phyloP scores from a whole-genome alignment of 805 yeast genomes.

The Starmerella stellata region DNA sequence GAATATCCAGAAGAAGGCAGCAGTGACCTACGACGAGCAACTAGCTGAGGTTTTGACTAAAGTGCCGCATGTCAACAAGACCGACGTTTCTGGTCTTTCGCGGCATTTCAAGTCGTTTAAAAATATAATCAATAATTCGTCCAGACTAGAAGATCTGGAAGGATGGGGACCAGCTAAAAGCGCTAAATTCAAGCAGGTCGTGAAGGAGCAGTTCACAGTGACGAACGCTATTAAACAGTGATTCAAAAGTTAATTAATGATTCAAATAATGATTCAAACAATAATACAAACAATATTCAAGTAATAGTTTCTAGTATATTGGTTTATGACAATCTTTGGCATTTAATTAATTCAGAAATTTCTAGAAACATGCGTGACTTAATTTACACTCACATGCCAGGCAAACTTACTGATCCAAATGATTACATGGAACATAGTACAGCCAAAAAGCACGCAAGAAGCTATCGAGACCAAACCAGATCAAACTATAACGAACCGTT shows the following conservation, averaged over 20 bases:
- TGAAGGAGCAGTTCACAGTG: slow-evolving; percentile 17
- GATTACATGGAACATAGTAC: too few relatives aligned
- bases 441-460: too few relatives aligned
- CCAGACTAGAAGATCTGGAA: slow-evolving; percentile 15
- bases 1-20: slow-evolving; percentile 10
- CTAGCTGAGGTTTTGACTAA: slow-evolving; percentile 22
- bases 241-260: too few relatives aligned
- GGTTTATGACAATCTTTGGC: too few relatives aligned
- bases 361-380: not conserved
- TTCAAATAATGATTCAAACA: too few relatives aligned
- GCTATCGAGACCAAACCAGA: too few relatives aligned
- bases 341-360: too few relatives aligned
- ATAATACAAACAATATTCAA: too few relatives aligned
- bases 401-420: too few relatives aligned
- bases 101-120: slow-evolving; percentile 21
- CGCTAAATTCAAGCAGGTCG: slow-evolving; percentile 16
- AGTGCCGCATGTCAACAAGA: slow-evolving; percentile 25
- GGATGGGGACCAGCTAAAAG: slow-evolving; percentile 25
- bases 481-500: too few relatives aligned
- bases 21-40: slow-evolving; percentile 20
- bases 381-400: too few relatives aligned
- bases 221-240: slow-evolving; percentile 5
- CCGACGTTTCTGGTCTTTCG: slow-evolving; percentile 23
- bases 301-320: too few relatives aligned
- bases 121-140: slow-evolving; percentile 19